A percentile compares a stretch with the other conserved stretches of the same genome.
phyloP scores from a whole-genome alignment of 2,329 filamentous ascomycete species.

The Fusarium phyllophilum region DNA sequence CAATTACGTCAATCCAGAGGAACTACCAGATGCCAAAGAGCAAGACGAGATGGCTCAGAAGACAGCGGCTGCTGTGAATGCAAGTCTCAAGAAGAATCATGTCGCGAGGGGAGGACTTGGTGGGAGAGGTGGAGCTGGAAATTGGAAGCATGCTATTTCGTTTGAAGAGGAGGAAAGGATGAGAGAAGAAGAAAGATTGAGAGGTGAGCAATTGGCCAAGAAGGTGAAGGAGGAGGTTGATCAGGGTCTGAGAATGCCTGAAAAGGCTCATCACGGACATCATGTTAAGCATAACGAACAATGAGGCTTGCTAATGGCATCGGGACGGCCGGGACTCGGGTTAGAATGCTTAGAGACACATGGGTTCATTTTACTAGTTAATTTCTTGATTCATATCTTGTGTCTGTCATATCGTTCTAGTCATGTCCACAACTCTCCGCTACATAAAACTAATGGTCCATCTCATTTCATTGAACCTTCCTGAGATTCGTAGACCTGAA shows the following conservation, averaged over 20 bases:
- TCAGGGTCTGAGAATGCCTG: slow-evolving; percentile 57
- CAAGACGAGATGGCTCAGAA: slow-evolving; percentile 49
- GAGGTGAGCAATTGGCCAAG: slow-evolving; percentile 54
- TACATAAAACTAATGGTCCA: not conserved
- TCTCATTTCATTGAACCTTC: not conserved
- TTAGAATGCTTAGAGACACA: not conserved
- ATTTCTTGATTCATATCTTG: not conserved
- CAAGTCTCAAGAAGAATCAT: slow-evolving; percentile 44
- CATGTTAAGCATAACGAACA: slow-evolving; percentile 11
- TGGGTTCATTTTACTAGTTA: not conserved
- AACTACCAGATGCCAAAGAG: slow-evolving; percentile 48
- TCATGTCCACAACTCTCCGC: not conserved
- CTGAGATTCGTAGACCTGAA: not conserved
- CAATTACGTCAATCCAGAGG: slow-evolving; percentile 61
- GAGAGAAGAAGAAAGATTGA: slow-evolving; percentile 36
- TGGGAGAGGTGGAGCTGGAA: slow-evolving; percentile 69
- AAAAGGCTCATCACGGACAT: slow-evolving; percentile 53
- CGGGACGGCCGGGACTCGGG: not conserved
- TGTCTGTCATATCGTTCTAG: not conserved
- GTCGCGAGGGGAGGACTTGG: slow-evolving; percentile 34
- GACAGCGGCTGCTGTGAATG: slow-evolving; percentile 49
- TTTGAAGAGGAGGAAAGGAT: slow-evolving; percentile 45
- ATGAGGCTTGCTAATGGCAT: not conserved
- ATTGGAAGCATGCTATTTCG: slow-evolving; percentile 52
- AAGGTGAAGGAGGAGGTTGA: slow-evolving; percentile 59